These are phyloP conservation scores for Pseudopyricularia javanii DNA, from an alignment of 2,329 filamentous ascomycete genomes.

Conservation along the genomic window DNA sequence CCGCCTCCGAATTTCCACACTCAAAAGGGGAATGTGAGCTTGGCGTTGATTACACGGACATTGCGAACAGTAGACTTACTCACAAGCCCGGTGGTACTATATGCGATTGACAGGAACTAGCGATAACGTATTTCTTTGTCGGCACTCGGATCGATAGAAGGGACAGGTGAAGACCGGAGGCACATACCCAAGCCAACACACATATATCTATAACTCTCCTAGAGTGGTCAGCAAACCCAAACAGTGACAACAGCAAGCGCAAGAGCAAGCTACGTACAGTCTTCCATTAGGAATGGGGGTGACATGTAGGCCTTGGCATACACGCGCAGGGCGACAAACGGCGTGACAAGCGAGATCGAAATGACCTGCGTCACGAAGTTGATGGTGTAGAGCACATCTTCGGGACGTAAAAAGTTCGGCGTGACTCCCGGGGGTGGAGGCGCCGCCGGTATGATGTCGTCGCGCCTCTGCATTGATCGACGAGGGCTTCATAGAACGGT, in stretches of 20 bases:
- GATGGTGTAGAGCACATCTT: conserved; percentile 2
- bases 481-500: neutral
- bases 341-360: neutral
- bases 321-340: neutral
- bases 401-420: neutral
- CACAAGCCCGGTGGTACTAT: neutral
- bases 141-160: neutral
- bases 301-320: neutral
- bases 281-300: neutral
- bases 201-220: too few relatives aligned
- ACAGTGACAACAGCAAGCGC: neutral
- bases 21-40: neutral
- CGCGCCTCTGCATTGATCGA: neutral
- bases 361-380: neutral
- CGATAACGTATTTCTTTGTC: neutral
- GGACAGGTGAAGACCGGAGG: neutral
- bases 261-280: neutral
- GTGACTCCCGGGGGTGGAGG: neutral
- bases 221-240: neutral
- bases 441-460: neutral
- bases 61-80: neutral
- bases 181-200: neutral
- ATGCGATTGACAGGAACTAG: neutral
- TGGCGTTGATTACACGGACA: neutral
- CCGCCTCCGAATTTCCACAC: neutral